Evolutionary conservation across 2,329 filamentous ascomycete species (phyloP).

Genomic region (Atkinsonella hypoxylon): DNA sequence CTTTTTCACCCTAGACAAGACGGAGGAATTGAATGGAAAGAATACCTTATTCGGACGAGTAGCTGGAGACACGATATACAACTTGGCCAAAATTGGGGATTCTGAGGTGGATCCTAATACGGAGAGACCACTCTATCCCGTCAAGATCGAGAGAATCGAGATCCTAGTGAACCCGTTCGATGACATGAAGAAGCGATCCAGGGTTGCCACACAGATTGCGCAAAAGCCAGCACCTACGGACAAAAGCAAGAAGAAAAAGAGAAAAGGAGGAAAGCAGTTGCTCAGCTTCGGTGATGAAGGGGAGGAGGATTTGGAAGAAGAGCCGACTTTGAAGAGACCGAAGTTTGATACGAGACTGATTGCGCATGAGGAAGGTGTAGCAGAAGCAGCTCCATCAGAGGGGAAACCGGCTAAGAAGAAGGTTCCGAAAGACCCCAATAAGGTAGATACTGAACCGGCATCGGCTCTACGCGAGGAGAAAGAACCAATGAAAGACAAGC

Average conservation of each 20-base stretch:
- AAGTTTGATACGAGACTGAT: slow-evolving; percentile 72
- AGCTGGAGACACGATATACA: slow-evolving; percentile 91
- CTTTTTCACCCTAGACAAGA: slow-evolving; percentile 81
- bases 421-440: slow-evolving; percentile 19
- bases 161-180: slow-evolving; percentile 73
- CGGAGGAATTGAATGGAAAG: slow-evolving; percentile 74
- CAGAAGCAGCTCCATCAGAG: slow-evolving; percentile 13
- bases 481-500: neutral
- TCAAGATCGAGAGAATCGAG: slow-evolving; percentile 63
- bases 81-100: slow-evolving; percentile 86
- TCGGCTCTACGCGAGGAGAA: neutral
- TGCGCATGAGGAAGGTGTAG: slow-evolving; percentile 33
- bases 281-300: slow-evolving; percentile 69
- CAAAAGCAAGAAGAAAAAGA: slow-evolving; percentile 54
- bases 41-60: slow-evolving; percentile 92
- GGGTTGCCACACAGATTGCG: slow-evolving; percentile 36
- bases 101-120: slow-evolving; percentile 66
- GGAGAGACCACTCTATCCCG: slow-evolving; percentile 76
- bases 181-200: slow-evolving; percentile 62
- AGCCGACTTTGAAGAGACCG: slow-evolving; percentile 56
- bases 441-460: slow-evolving; percentile 11
- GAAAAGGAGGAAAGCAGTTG: slow-evolving; percentile 63
- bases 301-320: slow-evolving; percentile 31
- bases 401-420: slow-evolving; percentile 17
- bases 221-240: slow-evolving; percentile 23